Evolutionary conservation across 2,329 filamentous ascomycete species (phyloP).

Genomic region (Colletotrichum somersetense): DNA sequence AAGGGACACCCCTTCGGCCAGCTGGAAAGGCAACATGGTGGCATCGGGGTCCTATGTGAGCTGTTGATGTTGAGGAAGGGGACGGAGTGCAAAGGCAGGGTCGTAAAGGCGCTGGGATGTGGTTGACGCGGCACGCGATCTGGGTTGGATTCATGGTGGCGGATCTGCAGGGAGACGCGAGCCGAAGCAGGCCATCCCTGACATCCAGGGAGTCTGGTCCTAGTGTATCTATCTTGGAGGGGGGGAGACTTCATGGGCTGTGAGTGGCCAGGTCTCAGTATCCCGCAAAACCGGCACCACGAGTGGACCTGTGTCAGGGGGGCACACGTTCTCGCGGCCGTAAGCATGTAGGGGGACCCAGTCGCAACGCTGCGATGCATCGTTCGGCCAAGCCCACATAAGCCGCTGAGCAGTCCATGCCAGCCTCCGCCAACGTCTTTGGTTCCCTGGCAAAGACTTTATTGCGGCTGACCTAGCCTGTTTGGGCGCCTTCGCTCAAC

Average conservation of each 20-base stretch:
- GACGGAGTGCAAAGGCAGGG: conserved; percentile 39
- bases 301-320: conserved; percentile 26
- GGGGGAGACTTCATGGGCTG: neutral
- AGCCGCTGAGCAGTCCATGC: conserved; percentile 33
- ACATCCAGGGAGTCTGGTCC: neutral
- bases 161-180: conserved; percentile 36
- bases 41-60: conserved; percentile 12
- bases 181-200: conserved; percentile 29
- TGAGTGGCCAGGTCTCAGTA: conserved; percentile 36
- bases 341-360: conserved; percentile 1
- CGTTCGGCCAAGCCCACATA: conserved; percentile 28
- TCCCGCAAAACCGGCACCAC: conserved; percentile 28
- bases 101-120: conserved; percentile 19
- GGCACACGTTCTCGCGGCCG: conserved; percentile 17
- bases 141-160: conserved; percentile 11
- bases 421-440: conserved; percentile 9
- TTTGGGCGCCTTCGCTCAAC: conserved; percentile 34
- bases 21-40: conserved; percentile 6
- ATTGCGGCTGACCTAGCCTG: conserved; percentile 32
- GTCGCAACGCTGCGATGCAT: conserved; percentile 33
- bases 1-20: conserved; percentile 15
- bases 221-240: neutral
- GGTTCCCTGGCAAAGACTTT: conserved; percentile 1
- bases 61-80: conserved; percentile 14
- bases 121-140: conserved; percentile 16